Conservation (phyloP, 2,329 filamentous ascomycete species). For the Trichoderma afroharzianum region DNA sequence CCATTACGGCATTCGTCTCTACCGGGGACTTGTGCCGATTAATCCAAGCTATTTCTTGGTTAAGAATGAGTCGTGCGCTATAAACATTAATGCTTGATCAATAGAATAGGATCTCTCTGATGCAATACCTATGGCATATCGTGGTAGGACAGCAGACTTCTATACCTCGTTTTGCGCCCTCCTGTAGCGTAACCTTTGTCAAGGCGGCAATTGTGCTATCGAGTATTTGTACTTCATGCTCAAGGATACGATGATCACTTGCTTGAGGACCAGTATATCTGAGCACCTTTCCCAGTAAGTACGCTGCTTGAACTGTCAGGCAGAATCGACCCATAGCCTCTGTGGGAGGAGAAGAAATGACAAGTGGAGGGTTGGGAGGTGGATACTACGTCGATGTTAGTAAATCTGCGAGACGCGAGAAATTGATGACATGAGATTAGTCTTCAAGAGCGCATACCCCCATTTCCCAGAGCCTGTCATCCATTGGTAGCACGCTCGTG, state of each 20-base stretch:
- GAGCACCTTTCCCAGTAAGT: background rate
- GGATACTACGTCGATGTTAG: background rate
- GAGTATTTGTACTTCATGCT: background rate
- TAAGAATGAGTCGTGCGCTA: background rate
- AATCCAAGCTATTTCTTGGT: background rate
- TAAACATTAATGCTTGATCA: background rate
- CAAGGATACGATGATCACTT: background rate
- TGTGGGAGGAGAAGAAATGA: background rate
- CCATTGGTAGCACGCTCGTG: background rate
- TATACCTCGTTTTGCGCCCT: background rate
- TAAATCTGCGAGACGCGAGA: background rate
- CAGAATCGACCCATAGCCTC: background rate
- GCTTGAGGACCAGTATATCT: background rate
- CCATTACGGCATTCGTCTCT: background rate
- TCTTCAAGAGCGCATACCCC: background rate
- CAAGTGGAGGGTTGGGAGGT: background rate
- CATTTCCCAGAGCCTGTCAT: background rate
- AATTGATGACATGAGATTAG: background rate
- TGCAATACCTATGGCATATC: background rate
- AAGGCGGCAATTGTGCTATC: background rate
- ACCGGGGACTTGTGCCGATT: background rate
- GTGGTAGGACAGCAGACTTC: background rate
- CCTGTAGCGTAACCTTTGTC: background rate
- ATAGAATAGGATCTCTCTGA: background rate
- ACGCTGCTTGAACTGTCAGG: background rate